Evolutionary conservation across 345 rosid genomes (phyloP).

Genomic region (Pistacia integerrima): DNA sequence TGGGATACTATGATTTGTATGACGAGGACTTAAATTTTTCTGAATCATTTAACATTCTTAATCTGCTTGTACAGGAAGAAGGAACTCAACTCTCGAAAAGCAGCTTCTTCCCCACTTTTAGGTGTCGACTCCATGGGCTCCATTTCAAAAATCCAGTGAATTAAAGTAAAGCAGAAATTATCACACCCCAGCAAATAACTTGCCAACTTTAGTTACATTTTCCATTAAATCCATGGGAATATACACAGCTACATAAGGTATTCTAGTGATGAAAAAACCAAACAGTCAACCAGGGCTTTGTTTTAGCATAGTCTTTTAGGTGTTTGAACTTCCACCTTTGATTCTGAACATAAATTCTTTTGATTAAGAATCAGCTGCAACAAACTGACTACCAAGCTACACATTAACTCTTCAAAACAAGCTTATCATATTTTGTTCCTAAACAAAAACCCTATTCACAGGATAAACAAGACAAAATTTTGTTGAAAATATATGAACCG

Average conservation of each 20-base stretch:
- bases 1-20: background rate
- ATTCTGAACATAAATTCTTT: conserved; percentile 1
- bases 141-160: background rate
- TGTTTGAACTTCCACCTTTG: background rate
- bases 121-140: background rate
- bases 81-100: background rate
- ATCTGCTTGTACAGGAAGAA: background rate
- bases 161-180: background rate
- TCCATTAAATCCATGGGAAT: background rate
- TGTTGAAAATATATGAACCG: background rate
- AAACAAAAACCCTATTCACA: background rate
- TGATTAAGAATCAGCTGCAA: background rate
- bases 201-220: background rate
- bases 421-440: background rate
- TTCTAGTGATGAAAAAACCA: background rate
- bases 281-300: background rate
- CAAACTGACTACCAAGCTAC: background rate
- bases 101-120: background rate
- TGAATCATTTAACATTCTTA: background rate
- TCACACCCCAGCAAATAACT: background rate
- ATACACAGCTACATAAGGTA: background rate
- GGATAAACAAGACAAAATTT: background rate
- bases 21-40: background rate
- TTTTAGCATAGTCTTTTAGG: background rate
- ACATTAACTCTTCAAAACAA: background rate